phyloP scores from a whole-genome alignment of 768 basidiomycete species.

The Kwoniella heveanensis region DNA sequence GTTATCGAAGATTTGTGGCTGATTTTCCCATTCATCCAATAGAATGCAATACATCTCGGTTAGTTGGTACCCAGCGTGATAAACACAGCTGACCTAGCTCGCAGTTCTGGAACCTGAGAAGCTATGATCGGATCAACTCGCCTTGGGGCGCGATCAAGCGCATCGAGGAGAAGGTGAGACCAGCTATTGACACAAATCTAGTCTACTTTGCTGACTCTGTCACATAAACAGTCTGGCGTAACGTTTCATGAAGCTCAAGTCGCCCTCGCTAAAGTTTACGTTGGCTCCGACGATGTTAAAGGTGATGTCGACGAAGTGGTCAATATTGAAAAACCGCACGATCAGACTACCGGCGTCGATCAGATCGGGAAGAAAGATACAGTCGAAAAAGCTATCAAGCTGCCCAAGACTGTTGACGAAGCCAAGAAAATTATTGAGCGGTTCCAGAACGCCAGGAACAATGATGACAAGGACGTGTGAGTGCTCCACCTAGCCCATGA shows the following conservation, averaged over 20 bases:
- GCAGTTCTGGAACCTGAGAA: constrained; percentile 81
- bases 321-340: constrained; percentile 62
- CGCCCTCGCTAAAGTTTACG: constrained; percentile 62
- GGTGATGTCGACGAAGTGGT: constrained; percentile 64
- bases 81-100: constrained; percentile 10
- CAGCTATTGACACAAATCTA: no score
- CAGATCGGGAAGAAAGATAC: constrained; percentile 62
- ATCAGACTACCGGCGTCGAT: constrained; percentile 59
- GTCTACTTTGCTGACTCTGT: no score
- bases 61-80: background rate
- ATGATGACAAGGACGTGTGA: constrained; percentile 47
- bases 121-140: constrained; percentile 83
- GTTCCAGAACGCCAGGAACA: constrained; percentile 70
- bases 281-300: constrained; percentile 46
- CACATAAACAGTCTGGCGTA: constrained; percentile 64
- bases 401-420: constrained; percentile 70
- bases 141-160: constrained; percentile 63
- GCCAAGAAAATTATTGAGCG: constrained; percentile 68
- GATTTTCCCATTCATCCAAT: no score
- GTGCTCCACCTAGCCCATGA: background rate
- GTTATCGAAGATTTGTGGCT: no score
- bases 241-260: constrained; percentile 83
- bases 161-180: constrained; percentile 65
- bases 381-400: constrained; percentile 65
- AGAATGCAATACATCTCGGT: constrained; percentile 47